Base-by-base conservation (phyloP, 2,329 filamentous ascomycete genomes). In the Paramyrothecium roridum region DNA sequence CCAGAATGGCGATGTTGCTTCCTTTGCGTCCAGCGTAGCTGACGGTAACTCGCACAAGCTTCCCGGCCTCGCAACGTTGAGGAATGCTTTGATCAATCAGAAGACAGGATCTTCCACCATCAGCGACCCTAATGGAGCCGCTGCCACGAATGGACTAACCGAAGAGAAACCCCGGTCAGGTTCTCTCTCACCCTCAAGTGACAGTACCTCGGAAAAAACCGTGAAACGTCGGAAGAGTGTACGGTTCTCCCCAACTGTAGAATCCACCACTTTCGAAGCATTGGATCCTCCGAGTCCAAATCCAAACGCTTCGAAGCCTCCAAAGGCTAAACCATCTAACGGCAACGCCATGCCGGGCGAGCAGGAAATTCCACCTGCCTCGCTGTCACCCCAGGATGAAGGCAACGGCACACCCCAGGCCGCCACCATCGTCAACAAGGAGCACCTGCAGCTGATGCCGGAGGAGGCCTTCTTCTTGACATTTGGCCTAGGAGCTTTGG, bases 401-500 rank as follows among this genome's bases (percentile, higher is more conserved):
- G 26, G 26, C 10, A 30, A 30, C 26, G 26, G 26, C 26, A 30
- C 26, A 30, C 8, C 16, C 4, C 49, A 30, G 47, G 34, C 20
- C 4, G 33, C n/a, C 2, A 52, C 57, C n/a, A 64, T 82, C 3
- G 63, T 71, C 52, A 78, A 84, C 61, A 80, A 75, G 73, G 95
- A 99, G 66, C 92, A 97, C 66, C 85, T 97, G n/a, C 95, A 98
- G 68, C 80, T 99, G 10, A 92, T 88, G 3, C 82, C 88, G 0
- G 92, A 97, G 70, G 95, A 99, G 72, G 88, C 92, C 0, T 96
- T 98, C 73, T 99, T 96, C 70, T 81, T 99, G 11, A 80, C 79
- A 4, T 98, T 96, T 67, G 88, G 82, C 0, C 78, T 99, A 1
- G 93, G 93, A 1, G 83, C 83, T 3, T 80, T 99, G 10, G 74